These are phyloP conservation scores for Solanum hybrid DNA, from an alignment of 305 asterid genomes.

Conservation along the genomic window DNA sequence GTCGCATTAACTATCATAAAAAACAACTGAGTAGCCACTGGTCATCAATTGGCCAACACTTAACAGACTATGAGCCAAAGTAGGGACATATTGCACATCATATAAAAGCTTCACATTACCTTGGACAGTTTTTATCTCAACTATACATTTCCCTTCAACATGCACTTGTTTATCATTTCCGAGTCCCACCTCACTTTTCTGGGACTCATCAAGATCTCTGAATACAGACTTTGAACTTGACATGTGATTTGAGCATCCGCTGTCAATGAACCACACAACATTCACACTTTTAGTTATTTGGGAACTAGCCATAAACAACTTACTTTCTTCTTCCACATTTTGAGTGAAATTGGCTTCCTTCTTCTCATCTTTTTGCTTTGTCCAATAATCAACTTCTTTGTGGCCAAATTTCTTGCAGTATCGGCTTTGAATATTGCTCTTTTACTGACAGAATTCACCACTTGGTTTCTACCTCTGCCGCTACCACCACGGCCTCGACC, in stretches of 20 bases:
- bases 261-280: neutral
- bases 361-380: neutral
- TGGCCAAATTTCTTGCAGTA: neutral
- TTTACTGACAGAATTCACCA: neutral
- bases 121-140: neutral
- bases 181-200: neutral
- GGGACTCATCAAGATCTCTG: neutral
- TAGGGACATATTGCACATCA: neutral
- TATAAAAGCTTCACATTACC: neutral
- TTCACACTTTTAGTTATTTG: neutral
- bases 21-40: neutral
- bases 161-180: neutral
- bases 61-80: neutral
- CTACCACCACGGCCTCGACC: neutral
- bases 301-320: neutral
- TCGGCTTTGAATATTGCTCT: neutral
- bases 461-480: neutral
- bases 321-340: neutral
- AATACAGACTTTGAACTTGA: neutral
- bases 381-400: neutral
- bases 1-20: neutral
- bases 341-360: neutral
- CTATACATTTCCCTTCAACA: neutral
- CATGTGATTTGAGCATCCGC: neutral
- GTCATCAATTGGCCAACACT: neutral